A percentile compares a stretch with the other conserved stretches of the same genome.
These are phyloP conservation scores for Escovopsis sp. DNA, from an alignment of 2,329 filamentous ascomycete species.

Conservation along the genomic window DNA sequence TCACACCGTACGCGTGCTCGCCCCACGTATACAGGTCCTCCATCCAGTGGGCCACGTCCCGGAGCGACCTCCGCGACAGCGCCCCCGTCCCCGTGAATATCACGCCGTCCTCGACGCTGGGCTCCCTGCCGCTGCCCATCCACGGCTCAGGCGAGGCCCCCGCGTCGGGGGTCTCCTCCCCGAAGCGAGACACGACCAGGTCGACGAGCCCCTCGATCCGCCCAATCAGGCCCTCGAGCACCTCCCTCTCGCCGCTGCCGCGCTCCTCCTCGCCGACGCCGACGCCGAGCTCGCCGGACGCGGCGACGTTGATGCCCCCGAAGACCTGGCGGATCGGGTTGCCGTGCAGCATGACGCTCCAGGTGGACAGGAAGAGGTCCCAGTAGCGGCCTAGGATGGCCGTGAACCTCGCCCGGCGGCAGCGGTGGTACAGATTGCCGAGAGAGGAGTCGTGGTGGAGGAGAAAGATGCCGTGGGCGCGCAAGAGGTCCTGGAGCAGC, in stretches of 20 bases:
- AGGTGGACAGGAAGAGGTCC: slow-evolving; percentile 52
- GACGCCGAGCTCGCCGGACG: slow-evolving; percentile 79
- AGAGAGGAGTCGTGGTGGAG: slow-evolving; percentile 74
- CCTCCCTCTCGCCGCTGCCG: slow-evolving; percentile 84
- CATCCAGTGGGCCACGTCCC: slow-evolving; percentile 70
- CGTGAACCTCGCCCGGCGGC: slow-evolving; percentile 53
- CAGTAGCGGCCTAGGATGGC: slow-evolving; percentile 65
- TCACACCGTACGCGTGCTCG: slow-evolving; percentile 69
- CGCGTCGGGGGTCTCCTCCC: slow-evolving; percentile 27
- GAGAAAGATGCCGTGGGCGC: slow-evolving; percentile 71
- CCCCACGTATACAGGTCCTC: slow-evolving; percentile 77
- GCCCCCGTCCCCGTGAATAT: slow-evolving; percentile 72
- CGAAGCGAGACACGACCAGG: slow-evolving; percentile 75
- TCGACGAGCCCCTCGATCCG: slow-evolving; percentile 77
- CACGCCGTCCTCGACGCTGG: slow-evolving; percentile 61
- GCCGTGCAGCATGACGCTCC: slow-evolving; percentile 82
- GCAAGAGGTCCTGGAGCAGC: slow-evolving; percentile 63
- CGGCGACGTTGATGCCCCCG: slow-evolving; percentile 73
- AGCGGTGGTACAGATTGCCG: slow-evolving; percentile 48
- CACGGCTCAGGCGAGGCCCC: slow-evolving; percentile 42
- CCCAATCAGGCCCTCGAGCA: slow-evolving; percentile 73
- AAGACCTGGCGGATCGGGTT: slow-evolving; percentile 72
- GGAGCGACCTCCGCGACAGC: slow-evolving; percentile 54
- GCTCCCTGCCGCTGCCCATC: slow-evolving; percentile 57
- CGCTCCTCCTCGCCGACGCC: slow-evolving; percentile 93